Evolutionary conservation across 768 basidiomycete genomes (phyloP).

Genomic region (Scleroderma citrinum): DNA sequence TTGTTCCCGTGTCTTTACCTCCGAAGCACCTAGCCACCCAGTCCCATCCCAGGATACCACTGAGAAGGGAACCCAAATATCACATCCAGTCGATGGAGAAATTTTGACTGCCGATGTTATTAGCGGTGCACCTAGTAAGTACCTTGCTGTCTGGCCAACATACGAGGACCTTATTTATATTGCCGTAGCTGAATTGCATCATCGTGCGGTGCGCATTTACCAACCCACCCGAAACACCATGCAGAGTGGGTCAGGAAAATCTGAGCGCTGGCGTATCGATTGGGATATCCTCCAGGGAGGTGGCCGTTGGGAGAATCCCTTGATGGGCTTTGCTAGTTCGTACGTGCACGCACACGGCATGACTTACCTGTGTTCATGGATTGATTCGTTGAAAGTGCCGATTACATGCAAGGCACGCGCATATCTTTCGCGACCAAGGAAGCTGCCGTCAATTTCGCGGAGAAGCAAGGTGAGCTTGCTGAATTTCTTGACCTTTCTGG

Average conservation of each 20-base stretch:
- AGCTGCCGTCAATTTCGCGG: constrained; percentile 90
- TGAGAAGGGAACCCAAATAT: constrained; percentile 30
- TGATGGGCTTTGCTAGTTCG: constrained; percentile 98
- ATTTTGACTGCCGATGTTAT: constrained; percentile 74
- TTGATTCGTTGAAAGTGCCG: constrained; percentile 49
- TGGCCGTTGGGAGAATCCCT: constrained; percentile 94
- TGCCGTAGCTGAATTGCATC: constrained; percentile 66
- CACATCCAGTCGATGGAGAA: constrained; percentile 46
- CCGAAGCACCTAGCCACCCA: constrained; percentile 10
- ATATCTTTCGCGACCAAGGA: constrained; percentile 80
- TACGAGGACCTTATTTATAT: neutral
- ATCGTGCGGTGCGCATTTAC: constrained; percentile 87
- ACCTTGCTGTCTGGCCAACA: neutral
- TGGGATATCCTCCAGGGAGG: constrained; percentile 87
- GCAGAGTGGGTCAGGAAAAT: constrained; percentile 86
- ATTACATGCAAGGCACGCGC: constrained; percentile 92
- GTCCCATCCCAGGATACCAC: constrained; percentile 17
- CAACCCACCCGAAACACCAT: constrained; percentile 92
- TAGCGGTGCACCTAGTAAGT: constrained; percentile 81
- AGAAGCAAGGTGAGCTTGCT: constrained; percentile 76
- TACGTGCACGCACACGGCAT: constrained; percentile 36
- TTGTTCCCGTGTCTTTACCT: constrained; percentile 16
- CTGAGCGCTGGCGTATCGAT: constrained; percentile 89
- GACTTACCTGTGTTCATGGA: neutral
- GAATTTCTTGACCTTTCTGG: neutral